phyloP scores from a whole-genome alignment of 768 basidiomycete species.

The Lactifluus piperatus region DNA sequence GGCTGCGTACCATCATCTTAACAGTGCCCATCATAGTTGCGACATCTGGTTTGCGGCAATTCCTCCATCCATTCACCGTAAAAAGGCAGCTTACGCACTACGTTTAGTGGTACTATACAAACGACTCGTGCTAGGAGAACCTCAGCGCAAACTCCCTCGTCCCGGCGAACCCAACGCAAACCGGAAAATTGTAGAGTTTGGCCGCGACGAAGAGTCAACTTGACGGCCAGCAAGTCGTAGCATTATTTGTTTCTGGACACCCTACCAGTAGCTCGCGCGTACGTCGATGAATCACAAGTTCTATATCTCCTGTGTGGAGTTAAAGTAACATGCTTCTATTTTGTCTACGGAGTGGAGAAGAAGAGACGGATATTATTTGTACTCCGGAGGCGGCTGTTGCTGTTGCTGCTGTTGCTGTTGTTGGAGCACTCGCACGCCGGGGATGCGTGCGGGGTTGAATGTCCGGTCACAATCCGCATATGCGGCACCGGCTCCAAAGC shows the following conservation, averaged over 20 bases:
- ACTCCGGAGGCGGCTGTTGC: slow-evolving; percentile 20
- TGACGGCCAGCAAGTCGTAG: neutral
- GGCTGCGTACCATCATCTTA: slow-evolving; percentile 48
- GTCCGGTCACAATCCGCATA: slow-evolving; percentile 90
- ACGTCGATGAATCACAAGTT: neutral
- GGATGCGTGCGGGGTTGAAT: slow-evolving; percentile 85
- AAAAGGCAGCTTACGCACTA: slow-evolving; percentile 1
- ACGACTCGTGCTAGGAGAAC: slow-evolving; percentile 47
- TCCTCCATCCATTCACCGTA: slow-evolving; percentile 1
- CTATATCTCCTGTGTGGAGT: neutral
- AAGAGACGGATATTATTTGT: neutral
- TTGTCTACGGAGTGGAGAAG: neutral
- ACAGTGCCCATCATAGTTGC: slow-evolving; percentile 57
- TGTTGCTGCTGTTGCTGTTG: slow-evolving; percentile 21
- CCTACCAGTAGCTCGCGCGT: neutral
- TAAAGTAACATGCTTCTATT: neutral
- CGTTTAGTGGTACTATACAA: slow-evolving; percentile 55
- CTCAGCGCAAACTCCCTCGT: slow-evolving; percentile 33
- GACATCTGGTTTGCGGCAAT: slow-evolving; percentile 43
- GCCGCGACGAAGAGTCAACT: slow-evolving; percentile 15
- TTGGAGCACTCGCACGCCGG: slow-evolving; percentile 67
- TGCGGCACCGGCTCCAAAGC: slow-evolving; percentile 80
- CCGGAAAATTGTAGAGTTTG: slow-evolving; percentile 7
- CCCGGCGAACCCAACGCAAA: slow-evolving; percentile 19
- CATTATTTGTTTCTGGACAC: neutral